Evolutionary conservation across 306 rosid species (phyloP).

Genomic region (Gastrolobium villosum): DNA sequence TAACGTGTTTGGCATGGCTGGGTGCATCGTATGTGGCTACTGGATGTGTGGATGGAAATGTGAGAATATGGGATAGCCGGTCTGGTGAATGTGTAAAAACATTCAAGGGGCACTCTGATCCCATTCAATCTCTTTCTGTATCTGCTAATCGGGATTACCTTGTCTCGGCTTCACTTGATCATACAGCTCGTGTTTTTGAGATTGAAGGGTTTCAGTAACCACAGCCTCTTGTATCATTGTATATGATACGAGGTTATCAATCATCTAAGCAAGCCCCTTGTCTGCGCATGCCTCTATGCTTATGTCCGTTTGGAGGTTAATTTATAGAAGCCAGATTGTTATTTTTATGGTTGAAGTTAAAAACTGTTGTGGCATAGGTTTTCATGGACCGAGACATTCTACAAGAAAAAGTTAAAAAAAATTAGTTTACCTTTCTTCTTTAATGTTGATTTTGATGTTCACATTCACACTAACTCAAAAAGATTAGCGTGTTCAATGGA

Average conservation of each 20-base stretch:
- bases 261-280: not conserved
- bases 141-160: conserved; percentile 72
- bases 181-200: conserved; percentile 87
- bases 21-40: conserved; percentile 71
- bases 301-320: not conserved
- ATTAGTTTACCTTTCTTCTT: conserved; percentile 10
- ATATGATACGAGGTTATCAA: not conserved
- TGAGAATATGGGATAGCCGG: conserved; percentile 84
- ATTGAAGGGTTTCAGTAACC: conserved; percentile 60
- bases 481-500: not conserved
- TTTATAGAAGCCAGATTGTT: not conserved
- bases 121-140: conserved; percentile 72
- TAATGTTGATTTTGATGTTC: conserved; percentile 26
- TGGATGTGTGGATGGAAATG: conserved; percentile 83
- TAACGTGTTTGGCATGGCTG: conserved; percentile 84
- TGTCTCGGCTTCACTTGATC: conserved; percentile 79
- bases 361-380: conserved; percentile 11
- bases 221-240: conserved; percentile 9
- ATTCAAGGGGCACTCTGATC: conserved; percentile 71
- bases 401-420: not conserved
- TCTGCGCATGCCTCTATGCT: not conserved
- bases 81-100: conserved; percentile 81
- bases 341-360: not conserved
- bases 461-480: not conserved
- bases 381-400: not conserved